Evolutionary conservation across 1,284 basidiomycete genomes (phyloP).

Genomic region (Vanrija sp.): DNA sequence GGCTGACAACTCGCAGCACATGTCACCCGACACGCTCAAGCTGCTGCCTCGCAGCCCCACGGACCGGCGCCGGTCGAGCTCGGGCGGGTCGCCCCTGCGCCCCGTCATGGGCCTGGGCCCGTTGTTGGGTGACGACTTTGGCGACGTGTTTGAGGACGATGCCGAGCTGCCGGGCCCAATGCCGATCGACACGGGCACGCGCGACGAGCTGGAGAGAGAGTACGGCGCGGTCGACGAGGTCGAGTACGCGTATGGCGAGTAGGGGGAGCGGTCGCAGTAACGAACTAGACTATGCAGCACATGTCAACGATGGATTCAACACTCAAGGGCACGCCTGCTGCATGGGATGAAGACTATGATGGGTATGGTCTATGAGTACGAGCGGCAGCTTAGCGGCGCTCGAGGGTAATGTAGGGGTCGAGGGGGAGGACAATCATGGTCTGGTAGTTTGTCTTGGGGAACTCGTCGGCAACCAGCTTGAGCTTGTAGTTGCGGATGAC

Average conservation of each 20-base stretch:
- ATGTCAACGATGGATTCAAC: too few relatives aligned
- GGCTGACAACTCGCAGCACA: constrained; percentile 59
- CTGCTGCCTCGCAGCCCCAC: constrained; percentile 82
- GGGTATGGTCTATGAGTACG: too few relatives aligned
- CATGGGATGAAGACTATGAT: too few relatives aligned
- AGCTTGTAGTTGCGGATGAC: constrained; percentile 75
- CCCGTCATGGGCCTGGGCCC: constrained; percentile 71
- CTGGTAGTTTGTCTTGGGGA: constrained; percentile 74
- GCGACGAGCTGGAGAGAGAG: constrained; percentile 42
- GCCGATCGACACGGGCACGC: constrained; percentile 52
- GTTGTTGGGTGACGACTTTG: constrained; percentile 59
- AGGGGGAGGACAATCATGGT: constrained; percentile 68
- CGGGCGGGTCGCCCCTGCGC: constrained; percentile 66
- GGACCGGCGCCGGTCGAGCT: constrained; percentile 61
- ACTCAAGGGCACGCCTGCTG: too few relatives aligned
- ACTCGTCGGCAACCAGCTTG: constrained; percentile 56
- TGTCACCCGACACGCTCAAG: constrained; percentile 89
- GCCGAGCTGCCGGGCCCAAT: constrained; percentile 65
- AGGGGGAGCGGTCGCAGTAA: too few relatives aligned
- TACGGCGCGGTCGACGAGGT: constrained; percentile 48
- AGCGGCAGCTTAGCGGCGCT: neutral
- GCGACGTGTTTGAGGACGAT: constrained; percentile 60
- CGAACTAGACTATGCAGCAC: too few relatives aligned
- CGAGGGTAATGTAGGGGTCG: constrained; percentile 29
- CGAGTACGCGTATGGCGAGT: constrained; percentile 36